A percentile compares a stretch with the other conserved stretches of the same genome.
These are phyloP conservation scores for Pseudogymnoascus sp. DNA, from an alignment of 2,329 filamentous ascomycete species.

Conservation along the genomic window DNA sequence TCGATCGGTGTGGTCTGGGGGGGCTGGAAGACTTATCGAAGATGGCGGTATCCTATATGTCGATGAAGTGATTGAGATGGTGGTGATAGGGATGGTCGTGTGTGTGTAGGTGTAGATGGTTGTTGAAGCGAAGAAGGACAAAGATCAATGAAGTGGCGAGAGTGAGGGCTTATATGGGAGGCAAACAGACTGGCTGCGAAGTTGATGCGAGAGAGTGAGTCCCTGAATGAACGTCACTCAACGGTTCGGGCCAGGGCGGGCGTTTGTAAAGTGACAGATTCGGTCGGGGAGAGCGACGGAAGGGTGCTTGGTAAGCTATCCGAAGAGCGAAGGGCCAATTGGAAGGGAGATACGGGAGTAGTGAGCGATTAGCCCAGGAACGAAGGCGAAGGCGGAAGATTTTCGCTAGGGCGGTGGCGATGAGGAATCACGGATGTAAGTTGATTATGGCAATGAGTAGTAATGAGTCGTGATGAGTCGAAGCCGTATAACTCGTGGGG, in stretches of 20 bases:
- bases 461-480: background rate
- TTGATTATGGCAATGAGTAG: background rate
- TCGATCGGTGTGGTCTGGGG: background rate
- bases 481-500: background rate
- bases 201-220: background rate
- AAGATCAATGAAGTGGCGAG: background rate
- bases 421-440: background rate
- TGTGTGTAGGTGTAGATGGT: background rate
- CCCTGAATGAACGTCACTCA: conserved; percentile 4
- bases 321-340: background rate
- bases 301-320: conserved; percentile 4
- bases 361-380: conserved; percentile 1
- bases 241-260: conserved; percentile 1
- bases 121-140: background rate
- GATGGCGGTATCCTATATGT: background rate
- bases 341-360: background rate
- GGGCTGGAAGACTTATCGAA: background rate
- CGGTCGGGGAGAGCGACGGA: conserved; percentile 1
- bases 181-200: conserved; percentile 3
- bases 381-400: background rate
- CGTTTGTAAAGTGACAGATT: conserved; percentile 5
- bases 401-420: background rate
- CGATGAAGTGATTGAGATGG: background rate
- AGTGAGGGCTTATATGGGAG: background rate
- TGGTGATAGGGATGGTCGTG: background rate